A percentile compares a stretch with the other conserved stretches of the same genome.
Evolutionary conservation across 495 filamentous ascomycete genomes (phyloP).

Genomic region (Chaetomium fimeti): DNA sequence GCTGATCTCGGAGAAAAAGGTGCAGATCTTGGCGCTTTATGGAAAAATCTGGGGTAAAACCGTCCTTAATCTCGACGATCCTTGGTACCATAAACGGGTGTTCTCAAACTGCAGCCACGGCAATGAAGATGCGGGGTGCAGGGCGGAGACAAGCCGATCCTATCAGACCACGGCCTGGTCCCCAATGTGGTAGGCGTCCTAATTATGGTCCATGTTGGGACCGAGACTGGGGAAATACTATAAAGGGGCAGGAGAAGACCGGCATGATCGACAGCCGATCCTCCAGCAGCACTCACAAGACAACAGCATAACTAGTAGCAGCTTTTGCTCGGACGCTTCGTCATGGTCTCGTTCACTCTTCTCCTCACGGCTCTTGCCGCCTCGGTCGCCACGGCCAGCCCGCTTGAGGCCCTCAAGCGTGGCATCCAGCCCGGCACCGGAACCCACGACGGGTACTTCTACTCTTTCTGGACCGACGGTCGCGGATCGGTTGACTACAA

Average conservation of each 20-base stretch:
- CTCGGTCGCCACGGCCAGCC: constrained; percentile 23
- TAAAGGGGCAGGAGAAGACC: background rate
- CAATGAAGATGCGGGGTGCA: constrained; percentile 6
- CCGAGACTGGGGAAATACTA: background rate
- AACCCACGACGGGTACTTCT: constrained; percentile 57
- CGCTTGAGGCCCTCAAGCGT: constrained; percentile 35
- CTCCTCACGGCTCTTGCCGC: constrained; percentile 25
- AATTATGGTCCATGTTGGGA: background rate
- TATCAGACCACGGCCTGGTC: background rate
- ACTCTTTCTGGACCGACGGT: constrained; percentile 60
- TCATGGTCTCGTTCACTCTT: constrained; percentile 26
- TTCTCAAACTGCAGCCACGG: background rate
- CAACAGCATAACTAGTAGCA: background rate
- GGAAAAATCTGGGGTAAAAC: constrained; percentile 7
- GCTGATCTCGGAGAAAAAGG: constrained; percentile 7
- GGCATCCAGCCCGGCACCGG: constrained; percentile 39
- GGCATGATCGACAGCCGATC: background rate
- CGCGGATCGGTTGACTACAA: constrained; percentile 55
- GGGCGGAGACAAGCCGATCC: background rate
- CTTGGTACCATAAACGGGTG: constrained; percentile 8
- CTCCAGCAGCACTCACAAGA: background rate
- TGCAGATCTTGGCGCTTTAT: constrained; percentile 6
- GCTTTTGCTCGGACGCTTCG: background rate
- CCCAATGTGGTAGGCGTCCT: background rate
- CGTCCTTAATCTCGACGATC: background rate